Conservation (phyloP, 805 yeast species). For the Candida quercuum region DNA sequence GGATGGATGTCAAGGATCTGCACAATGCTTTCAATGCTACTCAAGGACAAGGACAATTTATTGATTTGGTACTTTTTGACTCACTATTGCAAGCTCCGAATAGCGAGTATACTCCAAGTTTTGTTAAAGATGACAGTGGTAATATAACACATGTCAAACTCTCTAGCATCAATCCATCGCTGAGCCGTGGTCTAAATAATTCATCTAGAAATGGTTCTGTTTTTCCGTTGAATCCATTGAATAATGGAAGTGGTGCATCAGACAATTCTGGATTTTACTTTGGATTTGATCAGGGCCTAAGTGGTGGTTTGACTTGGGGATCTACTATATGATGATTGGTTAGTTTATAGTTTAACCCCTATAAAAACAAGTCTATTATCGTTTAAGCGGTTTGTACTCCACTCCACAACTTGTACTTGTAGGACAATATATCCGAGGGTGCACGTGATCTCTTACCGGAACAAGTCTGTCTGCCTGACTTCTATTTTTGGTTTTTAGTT, state of each 20-base stretch:
- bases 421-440: too few relatives aligned
- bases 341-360: too few relatives aligned
- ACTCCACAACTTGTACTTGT: too few relatives aligned
- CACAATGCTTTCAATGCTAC: constrained; percentile 4
- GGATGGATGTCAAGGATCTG: constrained; percentile 4
- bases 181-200: neutral
- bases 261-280: neutral
- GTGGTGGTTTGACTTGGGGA: constrained; percentile 2
- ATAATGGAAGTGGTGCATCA: constrained; percentile 1
- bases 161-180: neutral
- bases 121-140: constrained; percentile 8
- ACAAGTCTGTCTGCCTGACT: too few relatives aligned
- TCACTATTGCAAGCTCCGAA: constrained; percentile 11
- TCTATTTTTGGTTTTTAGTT: too few relatives aligned
- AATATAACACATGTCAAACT: constrained; percentile 14
- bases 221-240: neutral
- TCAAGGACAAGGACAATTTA: neutral
- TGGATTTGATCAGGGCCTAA: neutral
- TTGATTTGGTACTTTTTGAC: constrained; percentile 6
- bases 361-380: neutral
- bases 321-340: neutral
- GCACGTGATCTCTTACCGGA: too few relatives aligned
- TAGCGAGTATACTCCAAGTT: constrained; percentile 8
- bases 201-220: neutral
- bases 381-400: too few relatives aligned